Base-by-base conservation (phyloP, 345 rosid genomes). In the Hibiscus trionum region DNA sequence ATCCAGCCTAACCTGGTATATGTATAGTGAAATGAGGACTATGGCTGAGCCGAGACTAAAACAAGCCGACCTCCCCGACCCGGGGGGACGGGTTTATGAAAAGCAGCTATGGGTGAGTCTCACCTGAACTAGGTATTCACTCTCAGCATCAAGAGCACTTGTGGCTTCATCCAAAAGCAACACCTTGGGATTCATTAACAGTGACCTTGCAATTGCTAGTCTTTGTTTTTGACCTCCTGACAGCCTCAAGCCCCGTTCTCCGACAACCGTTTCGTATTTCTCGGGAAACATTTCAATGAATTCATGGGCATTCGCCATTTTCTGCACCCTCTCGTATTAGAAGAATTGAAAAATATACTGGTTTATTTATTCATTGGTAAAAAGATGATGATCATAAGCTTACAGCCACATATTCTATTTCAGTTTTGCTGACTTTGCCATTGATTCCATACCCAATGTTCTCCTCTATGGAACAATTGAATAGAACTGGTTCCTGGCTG, bases 221-320 rank as follows among this genome's bases (percentile, higher is more conserved):
- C 98, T 87, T 55, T 94, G 96, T 70, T 94, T 94, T 80, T 94
- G 96, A 46, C 98, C 98, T 52, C 98, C 98, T 4, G 96, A 94
- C 61, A 91, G 89, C 75, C 98, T 87, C 76, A 94, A 62, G 27
- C 97, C 98, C 1, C 98, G 89, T 80, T 94, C 97, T 71, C 97
- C 98, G 1, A 87, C 96, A 37, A 80, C 69, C 0, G 97, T 91
- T 69, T 86, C 73, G 73, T 84, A 94, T 65, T 90, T 90, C 6
- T 94, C 95, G 1, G 97, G 93, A 70, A 91, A 88, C 2, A 79
- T 85, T 58, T 85, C 86, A 29, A 94, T 83, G 82, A 94, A 94
- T 12, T 88, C 96, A n/a, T 88, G 93, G 2, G 96, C 98, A 75
- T 94, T 91, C 7, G 95, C 95, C 98, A 91, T 90, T 88, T 84